Evolutionary conservation across 2,329 filamentous ascomycete genomes (phyloP).

Genomic region (Botrytis squamosa): DNA sequence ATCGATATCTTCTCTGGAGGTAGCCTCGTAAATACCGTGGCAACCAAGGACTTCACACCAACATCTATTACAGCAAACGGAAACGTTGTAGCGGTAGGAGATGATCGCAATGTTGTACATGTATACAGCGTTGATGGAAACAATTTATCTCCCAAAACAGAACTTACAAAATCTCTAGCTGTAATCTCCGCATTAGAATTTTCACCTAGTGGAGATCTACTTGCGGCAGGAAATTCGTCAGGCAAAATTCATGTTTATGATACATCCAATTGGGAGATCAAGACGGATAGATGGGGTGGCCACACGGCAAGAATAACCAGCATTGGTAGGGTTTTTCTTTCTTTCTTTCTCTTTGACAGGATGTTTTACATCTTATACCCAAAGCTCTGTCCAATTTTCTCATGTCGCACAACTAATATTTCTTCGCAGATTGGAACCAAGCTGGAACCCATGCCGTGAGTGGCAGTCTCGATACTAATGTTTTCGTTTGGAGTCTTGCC

Average conservation of each 20-base stretch:
- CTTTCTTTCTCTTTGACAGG: neutral
- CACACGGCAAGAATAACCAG: constrained; percentile 67
- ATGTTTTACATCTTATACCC: neutral
- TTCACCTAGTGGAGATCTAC: constrained; percentile 69
- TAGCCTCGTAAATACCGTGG: constrained; percentile 57
- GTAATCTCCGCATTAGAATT: constrained; percentile 80
- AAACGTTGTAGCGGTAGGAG: constrained; percentile 71
- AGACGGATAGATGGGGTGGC: constrained; percentile 76
- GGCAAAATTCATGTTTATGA: constrained; percentile 88
- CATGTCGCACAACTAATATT: neutral
- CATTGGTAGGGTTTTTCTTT: constrained; percentile 40
- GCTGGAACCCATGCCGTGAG: constrained; percentile 76
- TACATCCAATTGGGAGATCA: constrained; percentile 63
- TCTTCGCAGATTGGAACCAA: constrained; percentile 64
- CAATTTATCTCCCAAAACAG: constrained; percentile 46
- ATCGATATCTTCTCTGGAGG: constrained; percentile 61
- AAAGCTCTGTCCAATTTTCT: neutral
- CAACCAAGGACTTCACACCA: constrained; percentile 62
- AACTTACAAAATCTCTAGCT: constrained; percentile 65
- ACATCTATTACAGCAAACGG: constrained; percentile 70
- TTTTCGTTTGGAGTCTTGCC: constrained; percentile 85
- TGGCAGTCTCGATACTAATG: constrained; percentile 84
- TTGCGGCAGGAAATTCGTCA: constrained; percentile 79
- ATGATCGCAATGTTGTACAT: constrained; percentile 69
- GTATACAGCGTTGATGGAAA: constrained; percentile 67